These are phyloP conservation scores for Phytophthora constricta DNA, from an alignment of 352 stramenopile genomes.

Conservation along the genomic window DNA sequence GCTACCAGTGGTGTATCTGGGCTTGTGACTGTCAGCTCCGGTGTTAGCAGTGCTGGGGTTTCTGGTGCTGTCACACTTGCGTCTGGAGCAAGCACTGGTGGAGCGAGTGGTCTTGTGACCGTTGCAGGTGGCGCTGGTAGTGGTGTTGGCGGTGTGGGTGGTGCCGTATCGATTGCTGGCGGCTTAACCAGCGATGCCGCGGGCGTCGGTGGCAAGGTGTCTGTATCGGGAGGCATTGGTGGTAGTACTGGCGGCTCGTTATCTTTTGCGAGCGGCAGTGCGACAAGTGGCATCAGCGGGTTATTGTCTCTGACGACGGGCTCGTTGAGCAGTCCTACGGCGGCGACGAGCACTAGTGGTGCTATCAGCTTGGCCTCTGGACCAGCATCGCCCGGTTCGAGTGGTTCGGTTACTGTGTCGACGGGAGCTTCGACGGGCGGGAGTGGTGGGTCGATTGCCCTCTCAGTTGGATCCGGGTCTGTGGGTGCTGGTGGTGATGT, in stretches of 20 bases:
- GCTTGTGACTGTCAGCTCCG: constrained; percentile 23
- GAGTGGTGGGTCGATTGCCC: constrained; percentile 47
- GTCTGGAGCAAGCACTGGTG: constrained; percentile 38
- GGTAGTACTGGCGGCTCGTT: constrained; percentile 29
- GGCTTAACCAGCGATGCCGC: constrained; percentile 17
- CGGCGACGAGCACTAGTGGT: constrained; percentile 23
- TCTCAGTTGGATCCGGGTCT: constrained; percentile 55
- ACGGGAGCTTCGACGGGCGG: constrained; percentile 57
- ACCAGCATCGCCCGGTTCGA: constrained; percentile 31
- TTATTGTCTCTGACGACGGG: constrained; percentile 15
- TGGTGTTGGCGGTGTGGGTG: constrained; percentile 34
- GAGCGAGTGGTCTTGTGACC: constrained; percentile 42
- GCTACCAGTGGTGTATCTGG: constrained; percentile 36
- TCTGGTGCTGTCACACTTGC: constrained; percentile 44
- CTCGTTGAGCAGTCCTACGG: background rate
- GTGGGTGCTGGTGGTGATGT: constrained; percentile 51
- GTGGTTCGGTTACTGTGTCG: constrained; percentile 27
- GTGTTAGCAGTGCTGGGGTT: constrained; percentile 34
- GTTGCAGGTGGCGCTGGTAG: constrained; percentile 45
- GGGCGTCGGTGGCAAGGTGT: constrained; percentile 22
- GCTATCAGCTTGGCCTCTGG: constrained; percentile 23
- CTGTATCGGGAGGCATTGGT: constrained; percentile 17
- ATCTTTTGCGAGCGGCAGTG: constrained; percentile 22
- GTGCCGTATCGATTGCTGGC: constrained; percentile 36
- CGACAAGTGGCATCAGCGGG: constrained; percentile 29